Percentiles rank a stretch among this genome's conserved stretches.
These are phyloP conservation scores for Solanum corneliomulleri DNA, from an alignment of 257 asterid species.

Conservation along the genomic window DNA sequence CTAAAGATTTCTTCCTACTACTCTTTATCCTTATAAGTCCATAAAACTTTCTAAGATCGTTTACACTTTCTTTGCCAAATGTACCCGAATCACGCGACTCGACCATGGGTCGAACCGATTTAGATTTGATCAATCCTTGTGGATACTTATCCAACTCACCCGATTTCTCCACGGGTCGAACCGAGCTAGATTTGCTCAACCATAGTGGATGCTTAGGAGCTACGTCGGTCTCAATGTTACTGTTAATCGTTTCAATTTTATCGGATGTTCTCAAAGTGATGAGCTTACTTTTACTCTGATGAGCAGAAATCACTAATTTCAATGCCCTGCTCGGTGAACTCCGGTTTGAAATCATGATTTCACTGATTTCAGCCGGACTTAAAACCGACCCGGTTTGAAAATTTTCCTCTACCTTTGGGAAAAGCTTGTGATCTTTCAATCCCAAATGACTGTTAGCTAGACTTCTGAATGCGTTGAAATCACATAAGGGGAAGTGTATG, in stretches of 20 bases:
- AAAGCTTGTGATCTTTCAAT: conserved; percentile 64
- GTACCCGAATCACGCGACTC: conserved; percentile 30
- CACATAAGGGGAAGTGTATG: conserved; percentile 69
- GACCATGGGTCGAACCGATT: conserved; percentile 26
- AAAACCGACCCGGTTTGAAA: conserved; percentile 67
- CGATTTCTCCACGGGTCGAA: not conserved
- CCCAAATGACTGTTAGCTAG: conserved; percentile 70
- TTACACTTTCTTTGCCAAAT: conserved; percentile 36
- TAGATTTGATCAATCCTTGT: not conserved
- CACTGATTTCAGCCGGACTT: conserved; percentile 84
- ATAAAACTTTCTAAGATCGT: conserved; percentile 56
- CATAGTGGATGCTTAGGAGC: conserved; percentile 31
- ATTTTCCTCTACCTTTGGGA: conserved; percentile 60
- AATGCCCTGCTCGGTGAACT: conserved; percentile 74
- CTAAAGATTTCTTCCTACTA: conserved; percentile 43
- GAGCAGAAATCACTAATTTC: conserved; percentile 60
- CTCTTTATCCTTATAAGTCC: conserved; percentile 58
- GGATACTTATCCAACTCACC: not conserved
- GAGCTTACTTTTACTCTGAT: not conserved
- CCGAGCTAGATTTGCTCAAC: conserved; percentile 23
- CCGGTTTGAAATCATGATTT: conserved; percentile 78
- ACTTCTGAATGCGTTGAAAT: conserved; percentile 58
- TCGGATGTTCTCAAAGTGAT: not conserved
- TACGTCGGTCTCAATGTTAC: conserved; percentile 8
- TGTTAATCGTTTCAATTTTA: conserved; percentile 19